These are phyloP conservation scores for Gardenia jasminoides DNA, from an alignment of 257 asterid genomes.

Conservation along the genomic window DNA sequence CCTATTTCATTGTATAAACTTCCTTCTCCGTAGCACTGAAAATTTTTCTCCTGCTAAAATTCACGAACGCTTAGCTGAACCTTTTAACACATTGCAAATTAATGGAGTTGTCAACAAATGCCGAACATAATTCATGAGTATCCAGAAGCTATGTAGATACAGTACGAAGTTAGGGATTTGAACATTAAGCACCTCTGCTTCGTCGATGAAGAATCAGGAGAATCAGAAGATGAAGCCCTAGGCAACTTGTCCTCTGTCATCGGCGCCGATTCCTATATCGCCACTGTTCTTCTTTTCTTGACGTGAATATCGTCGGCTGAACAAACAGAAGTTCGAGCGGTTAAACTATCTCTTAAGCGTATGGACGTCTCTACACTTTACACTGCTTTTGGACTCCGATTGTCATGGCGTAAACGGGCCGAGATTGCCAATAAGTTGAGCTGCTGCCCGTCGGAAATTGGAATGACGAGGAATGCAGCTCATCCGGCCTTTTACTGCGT, in stretches of 20 bases:
- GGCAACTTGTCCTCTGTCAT: slow-evolving; percentile 70
- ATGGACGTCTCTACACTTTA: no score
- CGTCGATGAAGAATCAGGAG: slow-evolving; percentile 52
- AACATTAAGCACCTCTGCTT: slow-evolving; percentile 64
- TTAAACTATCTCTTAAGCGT: no score
- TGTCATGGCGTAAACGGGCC: neutral
- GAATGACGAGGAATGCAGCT: no score
- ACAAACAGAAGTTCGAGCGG: slow-evolving; percentile 1
- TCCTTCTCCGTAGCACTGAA: neutral
- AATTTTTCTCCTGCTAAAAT: neutral
- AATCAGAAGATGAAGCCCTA: slow-evolving; percentile 64
- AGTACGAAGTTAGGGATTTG: neutral
- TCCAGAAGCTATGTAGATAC: neutral
- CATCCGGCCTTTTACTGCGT: neutral
- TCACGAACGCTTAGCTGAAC: no score
- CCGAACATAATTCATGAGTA: neutral
- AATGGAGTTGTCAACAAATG: neutral
- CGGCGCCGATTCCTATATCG: slow-evolving; percentile 14
- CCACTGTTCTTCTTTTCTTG: neutral
- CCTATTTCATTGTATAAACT: neutral
- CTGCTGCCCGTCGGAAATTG: no score
- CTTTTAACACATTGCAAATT: neutral
- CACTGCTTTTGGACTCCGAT: neutral
- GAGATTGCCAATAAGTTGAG: no score
- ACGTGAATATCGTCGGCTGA: neutral